Conservation (phyloP, 2,329 filamentous ascomycete genomes). For the Aureobasidium lini region DNA sequence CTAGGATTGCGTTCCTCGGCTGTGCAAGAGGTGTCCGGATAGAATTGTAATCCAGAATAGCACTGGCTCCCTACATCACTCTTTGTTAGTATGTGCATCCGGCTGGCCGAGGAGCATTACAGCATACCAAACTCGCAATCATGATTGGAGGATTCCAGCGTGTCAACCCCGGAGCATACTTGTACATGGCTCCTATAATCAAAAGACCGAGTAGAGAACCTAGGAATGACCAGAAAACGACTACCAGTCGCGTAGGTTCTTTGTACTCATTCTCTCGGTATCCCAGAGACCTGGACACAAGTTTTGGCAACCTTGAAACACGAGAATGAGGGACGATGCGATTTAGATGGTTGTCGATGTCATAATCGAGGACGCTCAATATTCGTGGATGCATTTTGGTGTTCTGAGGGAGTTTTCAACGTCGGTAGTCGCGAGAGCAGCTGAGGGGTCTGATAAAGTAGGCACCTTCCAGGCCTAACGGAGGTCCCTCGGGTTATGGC, state of each 20-base stretch:
- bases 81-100: neutral
- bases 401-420: neutral
- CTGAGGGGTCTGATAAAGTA: neutral
- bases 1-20: slow-evolving; percentile 39
- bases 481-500: neutral
- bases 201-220: slow-evolving; percentile 39
- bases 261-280: slow-evolving; percentile 31
- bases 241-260: slow-evolving; percentile 35
- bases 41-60: slow-evolving; percentile 41
- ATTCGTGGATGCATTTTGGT: slow-evolving; percentile 10
- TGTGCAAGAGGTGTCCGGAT: slow-evolving; percentile 41
- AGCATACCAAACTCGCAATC: slow-evolving; percentile 36
- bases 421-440: neutral
- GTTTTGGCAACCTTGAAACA: slow-evolving; percentile 56
- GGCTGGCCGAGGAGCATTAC: neutral
- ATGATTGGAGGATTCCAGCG: slow-evolving; percentile 35
- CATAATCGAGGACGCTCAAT: slow-evolving; percentile 45
- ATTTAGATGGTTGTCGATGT: slow-evolving; percentile 72
- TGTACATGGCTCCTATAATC: slow-evolving; percentile 35
- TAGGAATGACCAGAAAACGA: slow-evolving; percentile 36
- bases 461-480: neutral
- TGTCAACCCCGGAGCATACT: slow-evolving; percentile 31
- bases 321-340: slow-evolving; percentile 59
- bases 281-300: slow-evolving; percentile 59
- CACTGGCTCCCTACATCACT: slow-evolving; percentile 35